A percentile compares a stretch with the other conserved stretches of the same genome.
These are phyloP conservation scores for Leucogyrophana mollusca DNA, from an alignment of 768 basidiomycete genomes.

Conservation along the genomic window DNA sequence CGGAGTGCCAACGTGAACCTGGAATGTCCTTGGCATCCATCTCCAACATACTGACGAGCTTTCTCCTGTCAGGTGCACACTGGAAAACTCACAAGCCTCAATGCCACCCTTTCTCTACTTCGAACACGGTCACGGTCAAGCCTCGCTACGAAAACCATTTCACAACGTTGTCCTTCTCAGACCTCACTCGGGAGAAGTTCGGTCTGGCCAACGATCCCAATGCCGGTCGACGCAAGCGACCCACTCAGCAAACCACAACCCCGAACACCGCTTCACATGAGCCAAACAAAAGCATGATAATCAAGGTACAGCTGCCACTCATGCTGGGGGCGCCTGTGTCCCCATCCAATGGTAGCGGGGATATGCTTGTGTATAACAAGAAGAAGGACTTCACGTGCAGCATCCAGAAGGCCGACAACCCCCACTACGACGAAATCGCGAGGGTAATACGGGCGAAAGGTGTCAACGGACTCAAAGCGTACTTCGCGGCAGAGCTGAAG, in stretches of 20 bases:
- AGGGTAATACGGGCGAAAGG: constrained; percentile 41
- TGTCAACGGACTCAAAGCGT: constrained; percentile 46
- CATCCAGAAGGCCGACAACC: constrained; percentile 31
- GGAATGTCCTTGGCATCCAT: background rate
- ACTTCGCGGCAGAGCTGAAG: constrained; percentile 53
- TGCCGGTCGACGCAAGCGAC: constrained; percentile 13
- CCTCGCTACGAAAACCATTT: constrained; percentile 35
- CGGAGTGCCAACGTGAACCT: constrained; percentile 51
- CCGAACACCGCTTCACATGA: constrained; percentile 20
- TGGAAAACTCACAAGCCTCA: constrained; percentile 49
- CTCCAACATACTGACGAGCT: background rate
- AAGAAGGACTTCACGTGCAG: constrained; percentile 53
- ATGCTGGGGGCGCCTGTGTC: constrained; percentile 1
- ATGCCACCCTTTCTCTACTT: constrained; percentile 44
- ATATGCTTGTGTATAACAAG: constrained; percentile 49
- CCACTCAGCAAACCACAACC: constrained; percentile 10
- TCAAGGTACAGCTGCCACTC: constrained; percentile 55
- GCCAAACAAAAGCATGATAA: constrained; percentile 39
- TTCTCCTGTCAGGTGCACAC: constrained; percentile 34
- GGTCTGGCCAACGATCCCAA: constrained; percentile 24
- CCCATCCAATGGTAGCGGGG: constrained; percentile 11
- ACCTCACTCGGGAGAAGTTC: constrained; percentile 26
- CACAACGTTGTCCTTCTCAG: constrained; percentile 23
- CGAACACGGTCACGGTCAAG: constrained; percentile 45
- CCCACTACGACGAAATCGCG: constrained; percentile 39